These are phyloP conservation scores for Balakata baccata DNA, from an alignment of 345 rosid genomes.

Conservation along the genomic window DNA sequence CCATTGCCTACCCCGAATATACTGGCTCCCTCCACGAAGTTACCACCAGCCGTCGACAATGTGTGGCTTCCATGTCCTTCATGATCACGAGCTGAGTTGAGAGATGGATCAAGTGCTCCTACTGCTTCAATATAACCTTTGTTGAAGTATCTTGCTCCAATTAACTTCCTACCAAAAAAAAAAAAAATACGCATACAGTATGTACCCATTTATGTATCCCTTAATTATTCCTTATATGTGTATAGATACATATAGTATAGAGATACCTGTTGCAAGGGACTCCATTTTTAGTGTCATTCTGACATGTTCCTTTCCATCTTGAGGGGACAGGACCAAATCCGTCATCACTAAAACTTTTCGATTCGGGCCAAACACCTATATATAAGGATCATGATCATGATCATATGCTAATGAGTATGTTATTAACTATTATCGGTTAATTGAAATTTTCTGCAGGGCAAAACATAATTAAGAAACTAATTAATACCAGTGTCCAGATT, in stretches of 20 bases:
- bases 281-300: conserved; percentile 47
- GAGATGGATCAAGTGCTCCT: conserved; percentile 46
- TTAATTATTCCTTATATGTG: too few relatives aligned
- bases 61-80: conserved; percentile 92
- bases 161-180: conserved; percentile 54
- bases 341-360: conserved; percentile 47
- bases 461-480: not conserved
- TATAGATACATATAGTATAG: too few relatives aligned
- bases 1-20: conserved; percentile 57
- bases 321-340: conserved; percentile 63
- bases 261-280: conserved; percentile 74
- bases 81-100: conserved; percentile 61
- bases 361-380: conserved; percentile 74
- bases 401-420: too few relatives aligned
- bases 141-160: conserved; percentile 57
- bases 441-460: too few relatives aligned
- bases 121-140: conserved; percentile 43
- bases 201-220: too few relatives aligned
- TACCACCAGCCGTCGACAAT: conserved; percentile 77
- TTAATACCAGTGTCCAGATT: conserved; percentile 75
- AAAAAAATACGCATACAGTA: too few relatives aligned
- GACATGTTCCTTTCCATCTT: conserved; percentile 77
- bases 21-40: conserved; percentile 49
- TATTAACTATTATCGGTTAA: too few relatives aligned
- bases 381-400: too few relatives aligned